Evolutionary conservation across 805 yeast species (phyloP).

Genomic region (Yamadazyma tumulicola): DNA sequence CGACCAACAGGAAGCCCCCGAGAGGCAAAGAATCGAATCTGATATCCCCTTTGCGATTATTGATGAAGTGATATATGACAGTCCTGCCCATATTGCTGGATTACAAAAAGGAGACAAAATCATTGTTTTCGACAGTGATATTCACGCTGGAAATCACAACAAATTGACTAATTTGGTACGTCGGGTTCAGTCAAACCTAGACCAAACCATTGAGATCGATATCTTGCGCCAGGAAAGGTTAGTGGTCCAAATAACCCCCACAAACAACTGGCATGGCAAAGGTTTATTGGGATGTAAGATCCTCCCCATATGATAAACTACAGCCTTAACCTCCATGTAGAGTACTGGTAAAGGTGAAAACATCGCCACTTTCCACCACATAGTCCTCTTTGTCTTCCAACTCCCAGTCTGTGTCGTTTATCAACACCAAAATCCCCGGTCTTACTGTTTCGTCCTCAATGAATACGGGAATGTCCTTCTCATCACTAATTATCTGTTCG

Average conservation of each 20-base stretch:
- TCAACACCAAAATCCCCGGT: constrained; percentile 88
- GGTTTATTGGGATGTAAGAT: constrained; percentile 71
- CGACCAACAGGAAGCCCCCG: background rate
- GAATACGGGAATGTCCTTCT: constrained; percentile 68
- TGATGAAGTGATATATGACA: constrained; percentile 41
- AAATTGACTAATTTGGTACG: constrained; percentile 43
- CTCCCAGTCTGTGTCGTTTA: constrained; percentile 97
- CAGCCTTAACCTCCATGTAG: constrained; percentile 79
- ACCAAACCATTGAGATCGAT: constrained; percentile 21
- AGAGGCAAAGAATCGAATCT: background rate
- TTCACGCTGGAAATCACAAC: constrained; percentile 55
- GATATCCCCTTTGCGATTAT: constrained; percentile 55
- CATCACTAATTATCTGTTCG: constrained; percentile 51
- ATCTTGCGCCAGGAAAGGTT: constrained; percentile 26
- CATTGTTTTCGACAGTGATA: constrained; percentile 45
- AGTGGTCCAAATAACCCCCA: constrained; percentile 37
- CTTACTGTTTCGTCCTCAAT: constrained; percentile 79
- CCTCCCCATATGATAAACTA: constrained; percentile 30
- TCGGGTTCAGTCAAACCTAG: constrained; percentile 39
- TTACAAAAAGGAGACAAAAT: constrained; percentile 53
- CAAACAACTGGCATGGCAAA: constrained; percentile 56
- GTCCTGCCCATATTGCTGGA: constrained; percentile 60
- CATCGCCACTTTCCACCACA: constrained; percentile 70
- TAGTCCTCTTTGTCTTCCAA: constrained; percentile 85
- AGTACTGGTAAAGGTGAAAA: constrained; percentile 85